A percentile compares a stretch with the other conserved stretches of the same genome.
phyloP scores from a whole-genome alignment of 306 rosid genomes.

The Prunus dulcis region DNA sequence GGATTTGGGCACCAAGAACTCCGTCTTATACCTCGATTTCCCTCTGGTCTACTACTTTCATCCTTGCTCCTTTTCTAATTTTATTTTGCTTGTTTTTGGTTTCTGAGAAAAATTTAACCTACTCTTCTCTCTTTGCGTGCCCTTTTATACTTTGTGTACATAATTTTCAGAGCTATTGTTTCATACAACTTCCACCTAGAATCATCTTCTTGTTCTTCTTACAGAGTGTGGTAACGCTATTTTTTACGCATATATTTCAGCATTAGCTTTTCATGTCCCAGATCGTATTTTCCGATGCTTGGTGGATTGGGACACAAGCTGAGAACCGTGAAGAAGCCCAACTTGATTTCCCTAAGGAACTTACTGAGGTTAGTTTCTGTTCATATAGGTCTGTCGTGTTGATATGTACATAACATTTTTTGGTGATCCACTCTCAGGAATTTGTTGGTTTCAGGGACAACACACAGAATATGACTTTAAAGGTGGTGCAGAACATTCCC shows the following conservation, averaged over 20 bases:
- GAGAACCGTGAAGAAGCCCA: constrained; percentile 76
- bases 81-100: not conserved
- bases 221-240: not conserved
- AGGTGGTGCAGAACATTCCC: constrained; percentile 67
- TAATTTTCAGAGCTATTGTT: not conserved
- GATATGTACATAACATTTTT: constrained; percentile 13
- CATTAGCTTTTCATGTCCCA: constrained; percentile 28
- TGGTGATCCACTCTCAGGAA: constrained; percentile 13
- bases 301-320: constrained; percentile 89
- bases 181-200: not conserved
- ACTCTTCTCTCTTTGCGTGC: not conserved
- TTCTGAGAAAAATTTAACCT: not conserved
- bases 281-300: constrained; percentile 91
- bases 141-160: too few relatives aligned
- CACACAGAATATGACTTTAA: constrained; percentile 62
- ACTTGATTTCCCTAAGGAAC: constrained; percentile 74
- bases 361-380: constrained; percentile 46
- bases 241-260: not conserved
- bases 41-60: constrained; percentile 51
- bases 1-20: constrained; percentile 79
- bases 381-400: not conserved
- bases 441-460: constrained; percentile 50
- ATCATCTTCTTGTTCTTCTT: not conserved
- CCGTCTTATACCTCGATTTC: constrained; percentile 77
- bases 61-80: not conserved